Evolutionary conservation across 495 filamentous ascomycete genomes (phyloP), one percentile per base, ranked within the genome.

Genomic region (Lepidopterella palustris): DNA sequence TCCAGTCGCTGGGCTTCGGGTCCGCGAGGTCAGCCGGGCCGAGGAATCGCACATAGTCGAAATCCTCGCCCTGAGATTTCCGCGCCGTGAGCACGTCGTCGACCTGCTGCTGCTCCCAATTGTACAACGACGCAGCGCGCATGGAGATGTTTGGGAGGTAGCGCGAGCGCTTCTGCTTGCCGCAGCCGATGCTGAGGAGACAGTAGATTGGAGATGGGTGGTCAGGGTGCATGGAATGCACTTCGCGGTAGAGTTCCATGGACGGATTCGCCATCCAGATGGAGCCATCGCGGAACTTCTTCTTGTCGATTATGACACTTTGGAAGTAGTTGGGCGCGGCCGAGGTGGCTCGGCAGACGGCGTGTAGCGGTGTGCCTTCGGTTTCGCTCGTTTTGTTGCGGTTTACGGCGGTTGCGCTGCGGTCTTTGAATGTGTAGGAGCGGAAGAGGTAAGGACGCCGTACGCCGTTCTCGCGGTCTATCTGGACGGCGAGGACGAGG

Each of bases 31-130:
- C 35, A 15, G 31, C 6, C 13, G 35, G 35, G 9, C 35, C 35
- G 18, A 18, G 13, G 18, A 42, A 42, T 3, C 35, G 35, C 18
- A 13, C 18, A 42, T 42, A 42, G 13, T 42, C 35, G 35, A 42
- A 3, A 42, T 3, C 9, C 18, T 42, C 35, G 35, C 35, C 35
- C 18, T 42, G 13, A 15, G 13, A 3, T 18, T 42, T 42, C 10
- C 35, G 35, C 35, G 9, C 13, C 23, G 13, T 51, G 13, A 51
- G n/a, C 26, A 25, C 26, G 5, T 51, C 26, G 47, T 51, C 3
- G 11, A 51, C 47, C 24, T 9, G 26, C 47, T 51, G 21, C 26
- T 51, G 47, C 47, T 51, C 47, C 47, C 47, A 51, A 13, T 51
- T 28, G 26, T 51, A 28, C 21, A 24, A 28, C 13, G 47, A 25